Percentiles rank a stretch among this genome's conserved stretches.
These are phyloP conservation scores for Aureobasidium sp. DNA, from an alignment of 2,329 filamentous ascomycete species.

Conservation along the genomic window DNA sequence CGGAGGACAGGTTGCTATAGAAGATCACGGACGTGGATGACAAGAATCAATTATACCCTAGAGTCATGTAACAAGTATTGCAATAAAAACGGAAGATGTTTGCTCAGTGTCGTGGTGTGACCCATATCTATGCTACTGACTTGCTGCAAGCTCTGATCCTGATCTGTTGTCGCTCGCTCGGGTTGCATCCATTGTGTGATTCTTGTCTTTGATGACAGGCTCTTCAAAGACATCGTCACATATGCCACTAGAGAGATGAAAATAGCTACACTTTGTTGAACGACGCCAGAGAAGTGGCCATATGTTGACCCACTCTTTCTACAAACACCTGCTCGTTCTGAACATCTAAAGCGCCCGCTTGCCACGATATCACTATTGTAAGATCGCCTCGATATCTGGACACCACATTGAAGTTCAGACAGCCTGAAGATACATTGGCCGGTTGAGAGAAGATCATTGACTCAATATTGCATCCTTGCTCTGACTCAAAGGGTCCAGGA, in stretches of 20 bases:
- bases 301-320: background rate
- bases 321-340: constrained; percentile 26
- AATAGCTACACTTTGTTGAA: background rate
- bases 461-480: constrained; percentile 22
- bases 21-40: background rate
- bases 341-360: constrained; percentile 35
- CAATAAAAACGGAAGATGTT: background rate
- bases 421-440: constrained; percentile 32
- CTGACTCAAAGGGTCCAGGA: background rate
- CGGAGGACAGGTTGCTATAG: background rate
- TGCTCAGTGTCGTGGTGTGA: background rate
- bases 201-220: no score
- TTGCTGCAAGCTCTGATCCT: no score
- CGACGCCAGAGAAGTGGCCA: background rate
- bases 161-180: no score
- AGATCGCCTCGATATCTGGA: constrained; percentile 35
- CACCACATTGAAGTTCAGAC: constrained; percentile 37
- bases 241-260: no score
- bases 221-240: background rate
- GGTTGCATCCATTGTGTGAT: no score
- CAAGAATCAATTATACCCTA: background rate
- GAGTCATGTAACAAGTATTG: background rate
- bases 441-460: constrained; percentile 40
- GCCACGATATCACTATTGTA: constrained; percentile 37
- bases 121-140: no score